Conservation (phyloP, 202 grass and related monocot genomes). For the Saccharum hybrid region DNA sequence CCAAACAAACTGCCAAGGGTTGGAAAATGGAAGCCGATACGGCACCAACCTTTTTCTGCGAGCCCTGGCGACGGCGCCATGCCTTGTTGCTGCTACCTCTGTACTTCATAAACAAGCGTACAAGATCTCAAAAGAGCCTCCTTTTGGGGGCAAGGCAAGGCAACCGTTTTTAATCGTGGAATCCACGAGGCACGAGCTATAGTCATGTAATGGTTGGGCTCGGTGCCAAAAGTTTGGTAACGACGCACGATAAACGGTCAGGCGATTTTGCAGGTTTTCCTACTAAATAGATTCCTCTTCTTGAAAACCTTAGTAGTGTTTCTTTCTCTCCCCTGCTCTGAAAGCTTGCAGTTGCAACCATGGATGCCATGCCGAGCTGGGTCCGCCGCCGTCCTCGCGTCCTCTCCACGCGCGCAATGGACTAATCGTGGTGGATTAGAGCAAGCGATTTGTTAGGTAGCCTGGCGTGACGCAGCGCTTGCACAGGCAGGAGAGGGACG, state of each 20-base stretch:
- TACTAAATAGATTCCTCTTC: too few species aligned
- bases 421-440: not conserved
- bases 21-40: not conserved
- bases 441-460: slow-evolving; percentile 23
- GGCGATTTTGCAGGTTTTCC: too few species aligned
- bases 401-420: not conserved
- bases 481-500: slow-evolving; percentile 27
- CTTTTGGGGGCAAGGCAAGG: not conserved
- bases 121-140: not conserved
- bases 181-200: too few species aligned
- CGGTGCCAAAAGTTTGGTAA: too few species aligned
- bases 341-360: slow-evolving; percentile 29
- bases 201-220: too few species aligned
- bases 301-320: too few species aligned
- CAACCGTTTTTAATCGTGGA: not conserved
- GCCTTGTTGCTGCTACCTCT: not conserved
- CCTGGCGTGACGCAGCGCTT: not conserved
- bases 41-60: not conserved
- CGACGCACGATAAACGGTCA: too few species aligned
- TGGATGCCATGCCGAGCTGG: not conserved
- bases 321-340: not conserved
- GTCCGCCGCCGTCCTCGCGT: not conserved
- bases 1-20: not conserved
- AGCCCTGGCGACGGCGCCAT: not conserved
- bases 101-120: not conserved